Evolutionary conservation across 805 yeast genomes (phyloP).

Genomic region (Teunomyces stri): DNA sequence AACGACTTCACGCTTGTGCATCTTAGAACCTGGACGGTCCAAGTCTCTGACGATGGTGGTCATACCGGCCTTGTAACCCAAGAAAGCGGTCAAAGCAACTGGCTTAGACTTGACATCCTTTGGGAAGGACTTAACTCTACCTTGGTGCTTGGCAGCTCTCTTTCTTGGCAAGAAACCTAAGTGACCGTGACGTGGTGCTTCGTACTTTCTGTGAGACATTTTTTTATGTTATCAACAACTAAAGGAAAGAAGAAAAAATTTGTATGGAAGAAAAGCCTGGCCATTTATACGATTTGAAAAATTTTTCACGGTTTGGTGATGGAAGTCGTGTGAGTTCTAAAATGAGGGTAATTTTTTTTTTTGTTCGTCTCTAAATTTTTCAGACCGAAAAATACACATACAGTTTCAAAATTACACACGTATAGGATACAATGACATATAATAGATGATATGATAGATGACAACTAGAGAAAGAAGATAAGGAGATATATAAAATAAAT

Average conservation of each 20-base stretch:
- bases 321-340: slow-evolving; percentile 7
- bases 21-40: slow-evolving; percentile 99
- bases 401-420: not conserved
- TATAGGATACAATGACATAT: not conserved
- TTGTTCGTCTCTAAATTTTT: not conserved
- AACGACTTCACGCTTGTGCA: slow-evolving; percentile 99
- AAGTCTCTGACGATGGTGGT: slow-evolving; percentile 99
- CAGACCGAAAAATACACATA: not conserved
- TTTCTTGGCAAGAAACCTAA: slow-evolving; percentile 99
- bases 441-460: not conserved
- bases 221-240: slow-evolving; percentile 26
- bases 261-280: not conserved
- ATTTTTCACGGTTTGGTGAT: slow-evolving; percentile 8
- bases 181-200: slow-evolving; percentile 99
- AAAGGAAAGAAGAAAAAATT: slow-evolving; percentile 11
- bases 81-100: slow-evolving; percentile 98
- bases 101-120: slow-evolving; percentile 97
- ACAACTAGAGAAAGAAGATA: not conserved
- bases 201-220: slow-evolving; percentile 99
- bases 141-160: slow-evolving; percentile 98
- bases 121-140: slow-evolving; percentile 99
- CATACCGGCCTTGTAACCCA: slow-evolving; percentile 99
- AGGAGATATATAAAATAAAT: not conserved
- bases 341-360: too few species aligned
- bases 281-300: slow-evolving; percentile 10